phyloP scores from a whole-genome alignment of 2,329 filamentous ascomycete genomes.

The Annulohypoxylon truncatum region DNA sequence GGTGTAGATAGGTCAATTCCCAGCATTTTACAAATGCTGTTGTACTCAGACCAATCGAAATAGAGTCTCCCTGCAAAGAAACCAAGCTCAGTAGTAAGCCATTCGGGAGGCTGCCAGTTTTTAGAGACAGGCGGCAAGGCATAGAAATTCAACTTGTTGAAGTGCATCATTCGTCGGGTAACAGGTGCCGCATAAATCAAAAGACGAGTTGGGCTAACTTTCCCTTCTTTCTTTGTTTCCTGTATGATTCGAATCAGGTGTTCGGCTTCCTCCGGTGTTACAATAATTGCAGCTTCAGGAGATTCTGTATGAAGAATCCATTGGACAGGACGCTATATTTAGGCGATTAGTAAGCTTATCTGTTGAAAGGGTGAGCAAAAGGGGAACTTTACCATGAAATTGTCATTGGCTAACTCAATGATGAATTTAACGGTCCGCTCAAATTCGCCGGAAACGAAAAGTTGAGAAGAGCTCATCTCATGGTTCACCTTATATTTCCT shows the following conservation, averaged over 20 bases:
- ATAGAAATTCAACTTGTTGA: conserved; percentile 66
- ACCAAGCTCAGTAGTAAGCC: conserved; percentile 69
- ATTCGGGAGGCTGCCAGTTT: conserved; percentile 58
- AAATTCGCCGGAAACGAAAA: conserved; percentile 61
- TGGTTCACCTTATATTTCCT: conserved; percentile 49
- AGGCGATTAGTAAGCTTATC: conserved; percentile 38
- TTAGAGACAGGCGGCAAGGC: conserved; percentile 60
- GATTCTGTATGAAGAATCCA: conserved; percentile 69
- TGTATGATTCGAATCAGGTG: conserved; percentile 60
- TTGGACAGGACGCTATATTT: conserved; percentile 59
- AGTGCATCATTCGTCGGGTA: conserved; percentile 69
- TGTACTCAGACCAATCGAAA: conserved; percentile 63
- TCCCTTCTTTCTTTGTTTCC: not conserved
- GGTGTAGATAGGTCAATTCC: conserved; percentile 42
- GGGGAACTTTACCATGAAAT: conserved; percentile 50
- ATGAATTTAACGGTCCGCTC: conserved; percentile 55
- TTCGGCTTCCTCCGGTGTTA: conserved; percentile 73
- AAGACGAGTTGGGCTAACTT: conserved; percentile 55
- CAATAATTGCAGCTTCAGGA: conserved; percentile 61
- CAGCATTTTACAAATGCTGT: conserved; percentile 49
- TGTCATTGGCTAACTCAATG: conserved; percentile 47
- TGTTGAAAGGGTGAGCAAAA: not conserved
- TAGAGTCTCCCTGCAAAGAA: conserved; percentile 71
- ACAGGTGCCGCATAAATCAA: conserved; percentile 70
- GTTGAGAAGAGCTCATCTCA: conserved; percentile 30